Conservation (phyloP, 805 yeast genomes). For the Brettanomyces custersianus region DNA sequence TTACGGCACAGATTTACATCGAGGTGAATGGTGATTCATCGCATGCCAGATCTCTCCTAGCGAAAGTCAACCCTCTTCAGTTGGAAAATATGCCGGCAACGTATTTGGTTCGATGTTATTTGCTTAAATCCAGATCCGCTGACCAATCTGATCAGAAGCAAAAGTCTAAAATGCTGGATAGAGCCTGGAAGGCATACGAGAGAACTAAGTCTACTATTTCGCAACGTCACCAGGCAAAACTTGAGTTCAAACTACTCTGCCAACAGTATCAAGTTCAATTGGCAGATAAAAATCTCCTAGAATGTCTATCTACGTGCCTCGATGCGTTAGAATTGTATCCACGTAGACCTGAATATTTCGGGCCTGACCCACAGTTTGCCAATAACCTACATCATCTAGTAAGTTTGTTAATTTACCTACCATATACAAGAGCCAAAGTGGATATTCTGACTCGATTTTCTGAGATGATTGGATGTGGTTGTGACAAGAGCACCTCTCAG, state of each 20-base stretch:
- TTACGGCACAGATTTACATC: slow-evolving; percentile 6
- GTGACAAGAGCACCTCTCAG: neutral
- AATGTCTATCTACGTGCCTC: neutral
- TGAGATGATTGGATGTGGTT: neutral
- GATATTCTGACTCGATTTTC: neutral
- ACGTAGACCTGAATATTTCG: neutral
- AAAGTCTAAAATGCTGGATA: slow-evolving; percentile 8
- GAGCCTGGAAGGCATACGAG: slow-evolving; percentile 8
- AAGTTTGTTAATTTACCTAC: slow-evolving; percentile 7
- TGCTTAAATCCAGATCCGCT: slow-evolving; percentile 5
- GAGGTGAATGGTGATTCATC: slow-evolving; percentile 2
- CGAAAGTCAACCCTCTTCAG: slow-evolving; percentile 11
- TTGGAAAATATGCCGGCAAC: slow-evolving; percentile 6
- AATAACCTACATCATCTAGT: slow-evolving; percentile 2
- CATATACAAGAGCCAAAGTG: slow-evolving; percentile 10
- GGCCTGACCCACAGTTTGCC: neutral
- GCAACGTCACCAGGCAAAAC: neutral
- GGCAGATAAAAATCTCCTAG: neutral
- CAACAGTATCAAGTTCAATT: neutral
- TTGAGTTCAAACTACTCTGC: neutral
- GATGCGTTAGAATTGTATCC: neutral
- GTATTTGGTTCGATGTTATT: slow-evolving; percentile 6
- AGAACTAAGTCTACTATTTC: neutral
- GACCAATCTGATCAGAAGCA: slow-evolving; percentile 6
- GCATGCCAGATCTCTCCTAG: slow-evolving; percentile 3